Base-by-base conservation (phyloP, 371 early-diverging fungal species). In the Saksenaea vasiformis region DNA sequence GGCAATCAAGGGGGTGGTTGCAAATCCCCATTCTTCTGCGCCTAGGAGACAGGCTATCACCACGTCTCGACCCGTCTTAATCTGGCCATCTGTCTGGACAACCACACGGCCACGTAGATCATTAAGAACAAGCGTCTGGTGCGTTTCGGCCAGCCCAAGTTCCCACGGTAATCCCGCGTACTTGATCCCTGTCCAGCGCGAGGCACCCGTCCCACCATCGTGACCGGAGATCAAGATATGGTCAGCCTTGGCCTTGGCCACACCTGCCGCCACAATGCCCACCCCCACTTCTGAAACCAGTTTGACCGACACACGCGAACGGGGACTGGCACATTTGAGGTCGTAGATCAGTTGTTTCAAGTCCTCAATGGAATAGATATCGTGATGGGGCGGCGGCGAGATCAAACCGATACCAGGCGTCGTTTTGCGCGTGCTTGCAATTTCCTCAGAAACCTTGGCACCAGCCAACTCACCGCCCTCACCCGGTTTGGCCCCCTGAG, bases 91-190 rank as follows among this genome's bases (percentile, higher is more conserved):
- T 8, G 96, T 95, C 78, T 97, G 97, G 60, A 97, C 85, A 28
- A 93, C 85, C 35, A 97, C 93, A 51, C 96, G 88, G 39, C 95
- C 95, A 73, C 97, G 91, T 57, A 97, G 87, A 63, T 93, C 94
- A 71, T 95, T 95, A n/a, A 95, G 83, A 4, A 95, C 95, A 68
- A 97, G 78, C 7, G 96, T 95, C 76, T 96, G 96, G 69, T 97
- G 97, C 17, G 96, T 93, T 75, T 97, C 97, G 14, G 96, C 96
- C 34, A 97, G 79, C 65, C 97, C 97, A 34, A 97, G 79, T 83
- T 97, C 97, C 96, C 96, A 97, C 26, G 97, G 97, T 61, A 96
- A 81, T 74, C 97, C 97, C 8, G 96, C 95, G 64, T 95, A 92
- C 74, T 95, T 94, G 79, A 97, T 96, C 71, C 96, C 94, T n/a